Percentiles rank a stretch among this genome's conserved stretches.
Evolutionary conservation across 306 rosid species (phyloP).

Genomic region (Vigna hirtella): DNA sequence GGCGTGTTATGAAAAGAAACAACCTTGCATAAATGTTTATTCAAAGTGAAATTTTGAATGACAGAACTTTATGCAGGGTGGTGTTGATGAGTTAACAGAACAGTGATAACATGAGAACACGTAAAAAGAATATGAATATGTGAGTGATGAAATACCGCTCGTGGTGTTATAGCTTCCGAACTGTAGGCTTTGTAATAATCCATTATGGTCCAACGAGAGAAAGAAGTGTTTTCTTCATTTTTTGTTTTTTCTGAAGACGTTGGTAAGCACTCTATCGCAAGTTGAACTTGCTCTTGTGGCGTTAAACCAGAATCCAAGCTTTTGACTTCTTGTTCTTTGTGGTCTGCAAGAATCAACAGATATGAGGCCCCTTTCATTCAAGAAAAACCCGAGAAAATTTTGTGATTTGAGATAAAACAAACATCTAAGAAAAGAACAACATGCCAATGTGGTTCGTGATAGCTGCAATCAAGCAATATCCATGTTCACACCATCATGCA

Average conservation of each 20-base stretch:
- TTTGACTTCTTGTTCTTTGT: constrained; percentile 63
- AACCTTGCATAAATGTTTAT: not conserved
- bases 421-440: not conserved
- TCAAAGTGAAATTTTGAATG: constrained; percentile 26
- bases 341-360: constrained; percentile 54
- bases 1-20: not conserved
- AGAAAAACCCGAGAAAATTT: not conserved
- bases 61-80: constrained; percentile 5
- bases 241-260: constrained; percentile 33
- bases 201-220: constrained; percentile 75
- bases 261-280: constrained; percentile 69
- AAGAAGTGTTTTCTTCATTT: constrained; percentile 43
- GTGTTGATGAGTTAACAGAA: constrained; percentile 23
- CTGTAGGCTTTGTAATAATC: constrained; percentile 77
- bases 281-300: constrained; percentile 69
- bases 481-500: not conserved
- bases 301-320: constrained; percentile 55
- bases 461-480: constrained; percentile 1
- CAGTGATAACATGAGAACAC: constrained; percentile 2
- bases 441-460: not conserved
- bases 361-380: constrained; percentile 16
- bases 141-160: constrained; percentile 54
- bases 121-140: constrained; percentile 23
- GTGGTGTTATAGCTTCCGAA: constrained; percentile 70
- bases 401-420: constrained; percentile 15